Evolutionary conservation across 257 asterid genomes (phyloP).

Genomic region (Solanum virginianum): DNA sequence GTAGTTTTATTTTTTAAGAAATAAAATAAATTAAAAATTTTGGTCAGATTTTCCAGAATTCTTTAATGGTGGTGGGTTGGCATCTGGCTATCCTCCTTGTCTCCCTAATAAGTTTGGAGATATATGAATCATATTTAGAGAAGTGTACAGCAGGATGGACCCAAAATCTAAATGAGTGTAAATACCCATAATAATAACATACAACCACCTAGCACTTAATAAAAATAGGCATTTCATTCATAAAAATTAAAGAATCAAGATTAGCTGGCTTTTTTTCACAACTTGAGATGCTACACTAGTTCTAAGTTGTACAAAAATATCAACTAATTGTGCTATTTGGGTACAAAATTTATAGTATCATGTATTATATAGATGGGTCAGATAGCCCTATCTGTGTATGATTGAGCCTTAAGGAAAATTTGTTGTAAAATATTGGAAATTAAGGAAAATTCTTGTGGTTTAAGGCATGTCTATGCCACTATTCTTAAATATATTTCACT

Average conservation of each 20-base stretch:
- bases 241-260: not conserved
- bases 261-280: not conserved
- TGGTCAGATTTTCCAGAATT: not conserved
- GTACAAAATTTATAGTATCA: not conserved
- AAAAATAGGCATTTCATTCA: not conserved
- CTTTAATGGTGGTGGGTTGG: not conserved
- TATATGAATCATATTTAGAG: not conserved
- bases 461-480: not conserved
- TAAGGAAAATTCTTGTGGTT: not conserved
- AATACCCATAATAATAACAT: not conserved
- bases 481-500: too few species aligned
- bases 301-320: not conserved
- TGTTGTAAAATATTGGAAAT: too few species aligned
- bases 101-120: not conserved
- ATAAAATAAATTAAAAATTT: not conserved
- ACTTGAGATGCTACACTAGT: not conserved
- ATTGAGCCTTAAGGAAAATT: not conserved
- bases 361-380: not conserved
- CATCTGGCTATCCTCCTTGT: not conserved
- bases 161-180: not conserved
- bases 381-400: not conserved
- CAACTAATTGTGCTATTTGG: too few species aligned
- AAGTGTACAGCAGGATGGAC: not conserved
- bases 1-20: not conserved
- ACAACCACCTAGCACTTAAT: not conserved